Conservation (phyloP, 768 basidiomycete genomes). For the Pleurotus djamor region DNA sequence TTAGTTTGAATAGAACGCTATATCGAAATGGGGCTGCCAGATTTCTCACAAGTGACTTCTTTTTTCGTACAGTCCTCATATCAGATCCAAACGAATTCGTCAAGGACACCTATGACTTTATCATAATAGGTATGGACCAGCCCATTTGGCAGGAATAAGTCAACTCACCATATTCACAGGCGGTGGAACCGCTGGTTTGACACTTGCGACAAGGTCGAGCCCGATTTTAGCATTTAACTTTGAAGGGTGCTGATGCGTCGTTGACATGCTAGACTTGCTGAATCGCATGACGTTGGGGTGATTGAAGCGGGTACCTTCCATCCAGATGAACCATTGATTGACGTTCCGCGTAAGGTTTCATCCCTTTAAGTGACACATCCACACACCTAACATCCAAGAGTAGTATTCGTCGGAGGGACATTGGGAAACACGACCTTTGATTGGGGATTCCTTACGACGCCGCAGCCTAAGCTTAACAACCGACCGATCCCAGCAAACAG, state of each 20-base stretch:
- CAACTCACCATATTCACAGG: slow-evolving; percentile 3
- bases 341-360: slow-evolving; percentile 12
- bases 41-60: background rate
- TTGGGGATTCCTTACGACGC: slow-evolving; percentile 11
- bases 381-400: background rate
- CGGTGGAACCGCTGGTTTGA: slow-evolving; percentile 16
- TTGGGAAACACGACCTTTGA: slow-evolving; percentile 7
- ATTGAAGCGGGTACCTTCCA: slow-evolving; percentile 16
- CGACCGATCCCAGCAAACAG: background rate
- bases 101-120: background rate
- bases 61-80: background rate
- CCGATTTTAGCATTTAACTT: background rate
- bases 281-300: slow-evolving; percentile 15
- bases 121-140: background rate
- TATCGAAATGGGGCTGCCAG: no score
- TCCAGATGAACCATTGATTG: slow-evolving; percentile 14
- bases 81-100: background rate
- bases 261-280: slow-evolving; percentile 1
- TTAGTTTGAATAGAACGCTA: background rate
- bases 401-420: background rate
- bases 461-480: slow-evolving; percentile 9
- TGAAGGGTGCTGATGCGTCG: background rate
- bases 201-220: slow-evolving; percentile 12
- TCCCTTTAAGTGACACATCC: background rate
- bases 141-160: background rate